phyloP scores from a whole-genome alignment of 345 rosid genomes.

The Syzygium jambos region DNA sequence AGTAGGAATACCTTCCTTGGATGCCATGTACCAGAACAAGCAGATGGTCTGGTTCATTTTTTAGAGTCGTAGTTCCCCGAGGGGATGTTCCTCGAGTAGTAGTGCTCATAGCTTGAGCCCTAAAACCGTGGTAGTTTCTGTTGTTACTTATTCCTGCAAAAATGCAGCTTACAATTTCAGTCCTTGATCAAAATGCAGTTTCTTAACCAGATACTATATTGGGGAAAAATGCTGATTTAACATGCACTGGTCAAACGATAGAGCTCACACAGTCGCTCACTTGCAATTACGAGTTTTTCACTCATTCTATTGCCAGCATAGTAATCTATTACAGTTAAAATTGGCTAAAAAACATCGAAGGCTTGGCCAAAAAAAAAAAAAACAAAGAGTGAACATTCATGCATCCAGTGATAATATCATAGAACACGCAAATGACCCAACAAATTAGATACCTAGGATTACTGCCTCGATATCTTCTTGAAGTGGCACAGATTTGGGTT shows the following conservation, averaged over 20 bases:
- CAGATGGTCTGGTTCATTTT: constrained; percentile 80
- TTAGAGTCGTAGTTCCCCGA: constrained; percentile 24
- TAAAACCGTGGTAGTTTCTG: constrained; percentile 39
- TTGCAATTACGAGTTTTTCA: not conserved
- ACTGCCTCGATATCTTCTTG: not conserved
- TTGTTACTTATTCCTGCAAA: constrained; percentile 28
- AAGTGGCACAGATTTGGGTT: not conserved
- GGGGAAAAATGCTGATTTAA: not conserved
- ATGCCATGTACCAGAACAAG: constrained; percentile 98
- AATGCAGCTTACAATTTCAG: not conserved
- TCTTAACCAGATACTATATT: not conserved
- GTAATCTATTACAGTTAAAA: not conserved
- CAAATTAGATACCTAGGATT: not conserved
- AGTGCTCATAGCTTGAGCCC: constrained; percentile 60
- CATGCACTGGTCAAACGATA: not conserved
- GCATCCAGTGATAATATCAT: not conserved
- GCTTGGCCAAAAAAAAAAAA: not conserved
- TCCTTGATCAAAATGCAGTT: not conserved
- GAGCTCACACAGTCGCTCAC: not conserved
- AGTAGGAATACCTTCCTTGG: constrained; percentile 60
- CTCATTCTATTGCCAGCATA: not conserved
- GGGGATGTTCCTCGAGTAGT: constrained; percentile 38
- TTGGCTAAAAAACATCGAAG: not conserved
- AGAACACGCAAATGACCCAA: not conserved
- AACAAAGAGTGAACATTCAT: not conserved